Evolutionary conservation across 306 rosid species (phyloP).

Genomic region (Sicyos baderoa): DNA sequence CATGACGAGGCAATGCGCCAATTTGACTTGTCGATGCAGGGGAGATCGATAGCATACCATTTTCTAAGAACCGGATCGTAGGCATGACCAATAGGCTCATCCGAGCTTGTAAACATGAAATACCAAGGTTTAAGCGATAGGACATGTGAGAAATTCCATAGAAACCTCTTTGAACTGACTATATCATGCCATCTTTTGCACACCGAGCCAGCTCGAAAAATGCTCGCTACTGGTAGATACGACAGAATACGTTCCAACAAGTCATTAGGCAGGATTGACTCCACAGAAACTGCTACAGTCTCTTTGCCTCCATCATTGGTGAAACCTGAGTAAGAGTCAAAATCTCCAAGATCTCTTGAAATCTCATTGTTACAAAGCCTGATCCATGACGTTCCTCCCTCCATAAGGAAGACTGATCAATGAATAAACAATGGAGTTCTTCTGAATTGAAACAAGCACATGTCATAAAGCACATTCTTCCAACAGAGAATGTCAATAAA

Average conservation of each 20-base stretch:
- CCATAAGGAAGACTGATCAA: conserved; percentile 35
- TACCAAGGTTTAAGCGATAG: conserved; percentile 84
- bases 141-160: conserved; percentile 49
- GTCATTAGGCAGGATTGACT: conserved; percentile 65
- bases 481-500: background rate
- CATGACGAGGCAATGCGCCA: conserved; percentile 60
- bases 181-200: conserved; percentile 79
- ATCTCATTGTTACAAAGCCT: conserved; percentile 41
- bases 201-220: conserved; percentile 70
- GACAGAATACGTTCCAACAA: conserved; percentile 78
- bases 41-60: conserved; percentile 81
- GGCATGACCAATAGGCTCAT: conserved; percentile 63
- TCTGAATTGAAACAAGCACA: conserved; percentile 10
- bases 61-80: conserved; percentile 70
- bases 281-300: conserved; percentile 39
- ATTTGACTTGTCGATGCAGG: conserved; percentile 50
- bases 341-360: conserved; percentile 34
- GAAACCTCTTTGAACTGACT: conserved; percentile 54
- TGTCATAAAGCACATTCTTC: background rate
- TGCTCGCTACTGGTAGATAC: conserved; percentile 73
- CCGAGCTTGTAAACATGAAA: conserved; percentile 77
- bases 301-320: conserved; percentile 56
- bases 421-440: background rate
- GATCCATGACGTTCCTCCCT: conserved; percentile 73
- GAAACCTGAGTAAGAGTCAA: conserved; percentile 43